phyloP scores from a whole-genome alignment of 768 basidiomycete genomes.

The Lactarius tabidus region DNA sequence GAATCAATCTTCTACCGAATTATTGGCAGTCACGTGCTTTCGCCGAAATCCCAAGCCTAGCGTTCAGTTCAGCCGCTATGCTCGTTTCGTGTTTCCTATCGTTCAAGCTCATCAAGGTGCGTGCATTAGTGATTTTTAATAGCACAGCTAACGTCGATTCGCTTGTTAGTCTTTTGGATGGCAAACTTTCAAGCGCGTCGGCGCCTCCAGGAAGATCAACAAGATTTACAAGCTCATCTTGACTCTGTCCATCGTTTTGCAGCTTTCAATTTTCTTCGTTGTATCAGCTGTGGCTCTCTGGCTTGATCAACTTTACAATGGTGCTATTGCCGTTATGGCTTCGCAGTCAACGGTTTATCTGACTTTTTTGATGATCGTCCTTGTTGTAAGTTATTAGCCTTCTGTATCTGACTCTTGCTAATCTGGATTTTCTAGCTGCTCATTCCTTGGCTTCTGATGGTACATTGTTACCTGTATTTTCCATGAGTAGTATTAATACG shows the following conservation, averaged over 20 bases:
- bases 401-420: constrained; percentile 5
- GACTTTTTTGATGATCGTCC: constrained; percentile 49
- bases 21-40: constrained; percentile 61
- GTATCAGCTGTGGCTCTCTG: constrained; percentile 63
- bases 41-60: constrained; percentile 63
- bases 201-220: constrained; percentile 69
- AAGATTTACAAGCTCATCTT: constrained; percentile 71
- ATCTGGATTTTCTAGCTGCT: constrained; percentile 43
- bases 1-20: constrained; percentile 47
- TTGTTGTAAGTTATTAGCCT: constrained; percentile 46
- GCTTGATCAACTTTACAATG: constrained; percentile 73
- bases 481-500: neutral
- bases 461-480: constrained; percentile 30
- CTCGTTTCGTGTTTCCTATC: constrained; percentile 60
- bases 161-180: constrained; percentile 62
- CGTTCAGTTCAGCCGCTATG: constrained; percentile 57
- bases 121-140: constrained; percentile 1
- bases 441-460: constrained; percentile 64
- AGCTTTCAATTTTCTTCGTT: constrained; percentile 78
- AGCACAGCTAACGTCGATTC: neutral
- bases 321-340: constrained; percentile 54
- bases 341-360: constrained; percentile 48
- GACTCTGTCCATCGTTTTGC: constrained; percentile 64
- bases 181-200: constrained; percentile 86
- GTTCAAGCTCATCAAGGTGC: constrained; percentile 71